Evolutionary conservation across 2,329 filamentous ascomycete species (phyloP), one percentile per base, ranked within the genome.

Genomic region (Rhynchosporium secalis): DNA sequence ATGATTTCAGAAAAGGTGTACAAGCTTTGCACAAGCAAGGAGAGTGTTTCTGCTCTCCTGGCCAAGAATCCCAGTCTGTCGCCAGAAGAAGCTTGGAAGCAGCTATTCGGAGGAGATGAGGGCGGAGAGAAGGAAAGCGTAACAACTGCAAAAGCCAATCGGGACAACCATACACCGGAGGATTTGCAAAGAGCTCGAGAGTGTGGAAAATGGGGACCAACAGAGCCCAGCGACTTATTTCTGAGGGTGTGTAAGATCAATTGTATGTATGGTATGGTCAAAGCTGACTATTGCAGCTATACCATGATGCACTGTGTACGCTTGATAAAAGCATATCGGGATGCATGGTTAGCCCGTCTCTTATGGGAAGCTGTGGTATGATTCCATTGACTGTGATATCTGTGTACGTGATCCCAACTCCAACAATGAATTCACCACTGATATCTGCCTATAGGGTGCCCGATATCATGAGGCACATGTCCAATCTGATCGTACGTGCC

Each of bases 401-500:
- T 0, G 83, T 83, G 68, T 80, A 74, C 45, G 71, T 62, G 36
- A 20, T 47, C 29, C 40, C 20, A 20, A 36, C 13, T 41, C 13
- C 13, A 10, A 12, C 28, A 15, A 28, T 38, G 20, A 15, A 48
- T 26, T 20, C 33, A 40, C 48, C 38, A 38, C 36, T 64, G 45
- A 64, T 52, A 36, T n/a, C n/a, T 52, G 69, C 75, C 65, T 31
- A 26, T n/a, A 79, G 80, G 1, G 76, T 90, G 28, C 86, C 87
- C 0, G 90, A 93, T 72, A 84, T 92, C 33, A 85, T 84, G 64
- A 81, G 88, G 1, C 89, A 93, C 73, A 89, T 91, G 76, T 85
- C 88, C 1, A 92, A 93, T 68, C 78, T 91, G 26, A 93, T 94
- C 40, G 89, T 83, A 2, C 80, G 86, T 3, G 90, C 90, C 0